Evolutionary conservation across 495 filamentous ascomycete species (phyloP).

Genomic region (Apodospora peruviana): DNA sequence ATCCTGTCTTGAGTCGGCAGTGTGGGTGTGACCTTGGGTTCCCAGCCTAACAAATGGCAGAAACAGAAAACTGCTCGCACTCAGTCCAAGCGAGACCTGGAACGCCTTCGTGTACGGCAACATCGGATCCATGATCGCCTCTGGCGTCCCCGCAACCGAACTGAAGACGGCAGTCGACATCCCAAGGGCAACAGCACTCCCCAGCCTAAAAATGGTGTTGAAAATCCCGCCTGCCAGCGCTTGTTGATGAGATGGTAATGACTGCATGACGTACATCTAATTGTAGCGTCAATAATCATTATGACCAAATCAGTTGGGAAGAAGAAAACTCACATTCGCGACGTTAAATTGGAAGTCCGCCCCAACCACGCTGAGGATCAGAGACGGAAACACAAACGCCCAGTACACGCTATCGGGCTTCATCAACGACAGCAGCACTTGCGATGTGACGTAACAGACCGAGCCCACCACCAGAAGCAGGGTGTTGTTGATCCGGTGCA

Average conservation of each 20-base stretch:
- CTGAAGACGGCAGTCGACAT: conserved; percentile 46
- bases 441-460: conserved; percentile 34
- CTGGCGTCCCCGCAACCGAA: conserved; percentile 23
- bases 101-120: conserved; percentile 42
- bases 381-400: conserved; percentile 52
- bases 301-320: not conserved
- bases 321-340: conserved; percentile 42
- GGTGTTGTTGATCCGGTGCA: conserved; percentile 46
- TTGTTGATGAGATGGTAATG: conserved; percentile 49
- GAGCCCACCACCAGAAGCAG: conserved; percentile 44
- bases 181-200: conserved; percentile 47
- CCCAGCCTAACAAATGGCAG: conserved; percentile 38
- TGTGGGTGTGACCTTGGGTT: conserved; percentile 33
- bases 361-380: conserved; percentile 49
- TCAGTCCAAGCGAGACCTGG: conserved; percentile 52
- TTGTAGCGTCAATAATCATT: not conserved
- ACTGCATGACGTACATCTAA: conserved; percentile 53
- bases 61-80: conserved; percentile 34
- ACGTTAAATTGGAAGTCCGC: conserved; percentile 59
- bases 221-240: conserved; percentile 54
- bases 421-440: conserved; percentile 39
- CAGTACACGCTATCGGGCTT: conserved; percentile 43
- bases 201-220: conserved; percentile 50
- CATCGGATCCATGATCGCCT: conserved; percentile 29
- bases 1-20: not conserved